Evolutionary conservation across 441 rosid genomes (phyloP).

Genomic region (Bruguiera hainesii): DNA sequence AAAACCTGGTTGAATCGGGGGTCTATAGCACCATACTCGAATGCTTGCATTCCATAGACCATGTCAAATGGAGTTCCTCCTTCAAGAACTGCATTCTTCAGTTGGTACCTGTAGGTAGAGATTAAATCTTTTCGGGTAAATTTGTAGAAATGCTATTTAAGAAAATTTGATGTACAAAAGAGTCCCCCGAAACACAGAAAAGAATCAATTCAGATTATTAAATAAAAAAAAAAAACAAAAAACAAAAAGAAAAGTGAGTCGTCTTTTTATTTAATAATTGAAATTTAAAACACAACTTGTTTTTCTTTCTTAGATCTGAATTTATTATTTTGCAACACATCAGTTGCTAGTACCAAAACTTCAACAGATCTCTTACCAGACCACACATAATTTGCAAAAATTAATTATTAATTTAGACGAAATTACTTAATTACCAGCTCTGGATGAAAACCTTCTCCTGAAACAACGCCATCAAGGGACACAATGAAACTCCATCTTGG

Average conservation of each 20-base stretch:
- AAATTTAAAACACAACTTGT: no score
- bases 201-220: no score
- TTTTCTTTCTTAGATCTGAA: neutral
- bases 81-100: slow-evolving; percentile 64
- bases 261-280: no score
- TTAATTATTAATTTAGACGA: neutral
- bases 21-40: slow-evolving; percentile 56
- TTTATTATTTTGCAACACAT: no score
- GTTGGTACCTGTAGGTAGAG: slow-evolving; percentile 38
- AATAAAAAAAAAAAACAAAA: no score
- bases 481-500: slow-evolving; percentile 13
- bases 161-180: no score
- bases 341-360: no score
- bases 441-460: slow-evolving; percentile 34
- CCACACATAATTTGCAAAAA: neutral
- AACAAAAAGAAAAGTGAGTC: no score
- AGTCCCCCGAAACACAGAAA: no score
- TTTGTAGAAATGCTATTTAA: no score
- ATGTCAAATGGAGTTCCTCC: slow-evolving; percentile 70
- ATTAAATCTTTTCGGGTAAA: no score
- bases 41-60: slow-evolving; percentile 52
- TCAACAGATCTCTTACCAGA: neutral
- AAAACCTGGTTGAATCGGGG: slow-evolving; percentile 58
- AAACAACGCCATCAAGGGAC: slow-evolving; percentile 1
- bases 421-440: slow-evolving; percentile 30